phyloP scores from a whole-genome alignment of 2,329 filamentous ascomycete species.

The Daldinia sp. region DNA sequence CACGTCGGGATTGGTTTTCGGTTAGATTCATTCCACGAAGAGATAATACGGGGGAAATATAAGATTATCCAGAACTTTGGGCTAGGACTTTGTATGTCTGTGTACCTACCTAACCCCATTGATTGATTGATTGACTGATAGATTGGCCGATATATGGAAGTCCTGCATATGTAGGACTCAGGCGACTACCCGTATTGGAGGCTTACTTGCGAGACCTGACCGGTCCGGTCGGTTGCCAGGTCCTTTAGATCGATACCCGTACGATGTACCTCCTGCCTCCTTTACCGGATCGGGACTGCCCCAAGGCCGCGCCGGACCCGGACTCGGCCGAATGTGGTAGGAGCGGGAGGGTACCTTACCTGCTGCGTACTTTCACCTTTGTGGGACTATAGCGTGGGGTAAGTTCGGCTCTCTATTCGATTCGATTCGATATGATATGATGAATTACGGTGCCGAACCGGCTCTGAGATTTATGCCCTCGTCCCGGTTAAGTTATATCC shows the following conservation, averaged over 20 bases:
- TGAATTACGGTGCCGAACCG: background rate
- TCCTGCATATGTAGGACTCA: conserved; percentile 1
- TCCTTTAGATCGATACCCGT: too few relatives aligned
- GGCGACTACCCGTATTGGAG: background rate
- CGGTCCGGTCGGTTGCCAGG: background rate
- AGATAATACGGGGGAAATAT: background rate
- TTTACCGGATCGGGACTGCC: background rate
- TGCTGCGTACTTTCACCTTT: background rate
- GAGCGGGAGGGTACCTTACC: background rate
- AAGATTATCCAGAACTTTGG: background rate
- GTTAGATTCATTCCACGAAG: background rate
- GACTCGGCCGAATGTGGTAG: background rate
- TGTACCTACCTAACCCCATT: too few relatives aligned
- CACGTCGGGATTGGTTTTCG: too few relatives aligned
- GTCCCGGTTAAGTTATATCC: background rate
- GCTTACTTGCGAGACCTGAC: background rate
- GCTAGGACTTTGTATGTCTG: background rate
- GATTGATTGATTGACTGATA: background rate
- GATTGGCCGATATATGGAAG: background rate
- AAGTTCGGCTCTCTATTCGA: background rate
- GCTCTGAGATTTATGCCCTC: background rate
- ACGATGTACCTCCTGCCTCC: background rate
- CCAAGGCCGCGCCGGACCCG: background rate
- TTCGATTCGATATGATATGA: background rate
- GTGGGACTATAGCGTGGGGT: background rate